Conservation (phyloP, 2,329 filamentous ascomycete species). For the Nakataea oryzae region DNA sequence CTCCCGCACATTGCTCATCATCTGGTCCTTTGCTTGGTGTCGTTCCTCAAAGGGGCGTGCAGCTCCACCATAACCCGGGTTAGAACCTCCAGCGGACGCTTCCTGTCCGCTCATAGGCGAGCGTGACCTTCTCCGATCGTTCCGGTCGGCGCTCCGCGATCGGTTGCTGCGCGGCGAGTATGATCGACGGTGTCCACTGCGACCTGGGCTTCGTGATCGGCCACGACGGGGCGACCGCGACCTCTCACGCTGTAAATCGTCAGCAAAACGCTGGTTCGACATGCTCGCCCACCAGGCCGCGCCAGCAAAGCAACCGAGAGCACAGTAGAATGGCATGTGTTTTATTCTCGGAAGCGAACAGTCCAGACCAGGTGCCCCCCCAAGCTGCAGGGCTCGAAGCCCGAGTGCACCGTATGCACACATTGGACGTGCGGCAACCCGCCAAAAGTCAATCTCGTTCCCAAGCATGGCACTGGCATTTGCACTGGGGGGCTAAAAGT, state of each 20-base stretch:
- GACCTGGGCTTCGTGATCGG: slow-evolving; percentile 75
- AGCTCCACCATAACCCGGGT: slow-evolving; percentile 53
- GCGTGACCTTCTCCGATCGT: slow-evolving; percentile 63
- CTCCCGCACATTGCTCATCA: slow-evolving; percentile 91
- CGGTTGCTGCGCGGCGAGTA: slow-evolving; percentile 66
- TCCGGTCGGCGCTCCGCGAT: slow-evolving; percentile 70
- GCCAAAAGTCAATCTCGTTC: not conserved
- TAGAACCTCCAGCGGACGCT: slow-evolving; percentile 59
- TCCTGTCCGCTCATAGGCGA: slow-evolving; percentile 77
- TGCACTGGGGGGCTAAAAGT: not conserved
- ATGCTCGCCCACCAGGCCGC: not conserved
- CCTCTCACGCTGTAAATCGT: slow-evolving; percentile 62
- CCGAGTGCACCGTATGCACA: not conserved
- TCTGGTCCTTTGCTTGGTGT: slow-evolving; percentile 74
- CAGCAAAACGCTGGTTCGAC: slow-evolving; percentile 12
- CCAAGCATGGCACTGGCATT: not conserved
- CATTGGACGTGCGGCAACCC: not conserved
- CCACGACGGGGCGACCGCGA: slow-evolving; percentile 67
- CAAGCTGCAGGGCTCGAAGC: not conserved
- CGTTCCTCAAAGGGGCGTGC: slow-evolving; percentile 79
- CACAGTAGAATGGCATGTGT: not conserved
- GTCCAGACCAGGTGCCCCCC: no score
- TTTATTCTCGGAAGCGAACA: not conserved
- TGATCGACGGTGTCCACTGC: slow-evolving; percentile 58
- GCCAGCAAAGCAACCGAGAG: not conserved